phyloP scores from a whole-genome alignment of 495 filamentous ascomycete species.

The Podospora pseudocomata region DNA sequence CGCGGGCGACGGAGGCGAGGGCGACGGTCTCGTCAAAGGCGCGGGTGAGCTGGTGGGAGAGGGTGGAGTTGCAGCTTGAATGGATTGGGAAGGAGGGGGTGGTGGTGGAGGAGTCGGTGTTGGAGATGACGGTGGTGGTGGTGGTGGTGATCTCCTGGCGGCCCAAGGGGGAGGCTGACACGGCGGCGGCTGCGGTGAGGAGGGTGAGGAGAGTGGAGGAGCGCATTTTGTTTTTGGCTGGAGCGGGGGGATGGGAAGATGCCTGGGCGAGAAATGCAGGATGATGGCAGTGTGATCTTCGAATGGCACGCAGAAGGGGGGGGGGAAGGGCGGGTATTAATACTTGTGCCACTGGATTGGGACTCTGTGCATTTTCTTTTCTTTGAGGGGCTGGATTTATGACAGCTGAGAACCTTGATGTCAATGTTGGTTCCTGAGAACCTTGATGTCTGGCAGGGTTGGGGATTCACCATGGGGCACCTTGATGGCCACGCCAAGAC shows the following conservation, averaged over 20 bases:
- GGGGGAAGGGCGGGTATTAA: neutral
- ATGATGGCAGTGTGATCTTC: neutral
- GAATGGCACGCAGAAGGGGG: neutral
- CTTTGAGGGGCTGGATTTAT: neutral
- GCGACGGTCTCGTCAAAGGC: conserved; percentile 48
- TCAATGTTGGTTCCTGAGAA: neutral
- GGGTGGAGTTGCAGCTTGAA: conserved; percentile 53
- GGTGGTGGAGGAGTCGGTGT: conserved; percentile 14
- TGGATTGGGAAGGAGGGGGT: conserved; percentile 45
- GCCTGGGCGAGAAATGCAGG: neutral
- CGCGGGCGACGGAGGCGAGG: conserved; percentile 48
- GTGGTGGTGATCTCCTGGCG: conserved; percentile 1
- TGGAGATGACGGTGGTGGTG: conserved; percentile 20
- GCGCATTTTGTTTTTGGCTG: conserved; percentile 5
- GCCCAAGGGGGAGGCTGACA: neutral
- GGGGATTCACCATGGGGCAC: neutral
- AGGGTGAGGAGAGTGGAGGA: neutral
- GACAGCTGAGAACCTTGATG: neutral
- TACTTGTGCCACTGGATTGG: neutral
- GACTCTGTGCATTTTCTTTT: neutral
- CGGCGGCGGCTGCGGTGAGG: neutral
- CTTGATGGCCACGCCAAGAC: conserved; percentile 2
- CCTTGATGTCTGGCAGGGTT: conserved; percentile 2
- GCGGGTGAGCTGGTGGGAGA: conserved; percentile 43
- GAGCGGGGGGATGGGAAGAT: neutral